A percentile compares a stretch with the other conserved stretches of the same genome.
phyloP scores from a whole-genome alignment of 2,329 filamentous ascomycete genomes.

The Scortechinia acanthostroma region DNA sequence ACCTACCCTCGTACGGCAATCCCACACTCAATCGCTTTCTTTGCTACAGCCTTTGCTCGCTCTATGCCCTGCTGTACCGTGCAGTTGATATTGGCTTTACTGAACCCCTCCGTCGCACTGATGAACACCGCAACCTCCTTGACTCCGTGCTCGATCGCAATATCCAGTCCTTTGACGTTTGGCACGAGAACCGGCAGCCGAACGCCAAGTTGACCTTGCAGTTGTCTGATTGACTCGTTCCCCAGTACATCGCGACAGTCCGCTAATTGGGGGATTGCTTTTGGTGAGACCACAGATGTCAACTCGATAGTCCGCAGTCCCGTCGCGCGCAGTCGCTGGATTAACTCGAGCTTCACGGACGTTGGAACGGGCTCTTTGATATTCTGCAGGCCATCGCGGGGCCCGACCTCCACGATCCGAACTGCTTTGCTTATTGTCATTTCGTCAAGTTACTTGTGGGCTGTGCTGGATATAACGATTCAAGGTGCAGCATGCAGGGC shows the following conservation, averaged over 20 bases:
- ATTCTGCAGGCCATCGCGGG: slow-evolving; percentile 61
- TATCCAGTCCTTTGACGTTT: slow-evolving; percentile 42
- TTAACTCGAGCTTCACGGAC: slow-evolving; percentile 50
- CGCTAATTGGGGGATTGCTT: slow-evolving; percentile 54
- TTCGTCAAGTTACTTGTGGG: too few species aligned
- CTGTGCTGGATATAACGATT: too few species aligned
- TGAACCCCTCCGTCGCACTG: slow-evolving; percentile 50
- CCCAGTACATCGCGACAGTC: not conserved
- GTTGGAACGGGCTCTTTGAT: slow-evolving; percentile 50
- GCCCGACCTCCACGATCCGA: slow-evolving; percentile 57
- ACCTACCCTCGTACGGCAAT: slow-evolving; percentile 36
- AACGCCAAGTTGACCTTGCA: slow-evolving; percentile 2
- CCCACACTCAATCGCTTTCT: slow-evolving; percentile 26
- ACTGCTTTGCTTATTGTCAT: too few species aligned
- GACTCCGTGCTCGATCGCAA: slow-evolving; percentile 14
- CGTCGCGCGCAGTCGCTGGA: slow-evolving; percentile 41
- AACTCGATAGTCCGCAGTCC: slow-evolving; percentile 55
- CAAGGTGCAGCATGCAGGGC: too few species aligned
- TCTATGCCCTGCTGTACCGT: slow-evolving; percentile 43
- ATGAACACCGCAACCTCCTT: slow-evolving; percentile 41
- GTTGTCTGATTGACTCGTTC: not conserved
- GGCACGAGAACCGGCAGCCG: slow-evolving; percentile 31
- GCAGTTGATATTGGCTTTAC: slow-evolving; percentile 50
- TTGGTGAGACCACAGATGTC: slow-evolving; percentile 57
- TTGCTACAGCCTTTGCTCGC: slow-evolving; percentile 38